These are phyloP conservation scores for Plasmodium coatneyi DNA, from an alignment of 169 alveolate species.

Conservation along the genomic window DNA sequence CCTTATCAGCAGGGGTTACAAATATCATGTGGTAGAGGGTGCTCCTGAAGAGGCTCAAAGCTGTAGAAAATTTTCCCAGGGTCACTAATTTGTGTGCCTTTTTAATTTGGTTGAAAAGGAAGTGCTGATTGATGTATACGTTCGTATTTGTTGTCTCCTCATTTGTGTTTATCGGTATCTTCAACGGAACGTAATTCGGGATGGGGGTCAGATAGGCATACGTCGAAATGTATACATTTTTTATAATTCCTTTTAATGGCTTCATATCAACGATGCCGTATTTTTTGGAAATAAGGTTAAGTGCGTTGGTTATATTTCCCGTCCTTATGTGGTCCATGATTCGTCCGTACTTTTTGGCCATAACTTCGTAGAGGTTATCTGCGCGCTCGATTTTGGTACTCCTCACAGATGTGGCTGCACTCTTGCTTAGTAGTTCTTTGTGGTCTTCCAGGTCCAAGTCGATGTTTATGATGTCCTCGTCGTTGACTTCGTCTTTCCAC, in stretches of 20 bases:
- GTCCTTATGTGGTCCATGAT: constrained; percentile 62
- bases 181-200: constrained; percentile 25
- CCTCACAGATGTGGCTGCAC: not conserved
- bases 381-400: constrained; percentile 22
- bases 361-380: not conserved
- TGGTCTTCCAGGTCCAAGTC: constrained; percentile 11
- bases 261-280: constrained; percentile 64
- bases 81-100: constrained; percentile 79
- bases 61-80: constrained; percentile 75
- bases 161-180: constrained; percentile 30
- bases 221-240: constrained; percentile 66
- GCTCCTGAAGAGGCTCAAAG: constrained; percentile 74
- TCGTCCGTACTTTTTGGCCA: constrained; percentile 42
- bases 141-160: constrained; percentile 8
- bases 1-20: constrained; percentile 4
- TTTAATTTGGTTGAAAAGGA: constrained; percentile 72
- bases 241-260: constrained; percentile 65
- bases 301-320: constrained; percentile 39
- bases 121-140: constrained; percentile 27
- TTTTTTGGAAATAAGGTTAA: constrained; percentile 65
- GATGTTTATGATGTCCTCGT: constrained; percentile 58
- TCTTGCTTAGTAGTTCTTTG: not conserved
- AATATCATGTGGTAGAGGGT: constrained; percentile 45
- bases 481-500: constrained; percentile 75
- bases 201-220: constrained; percentile 73